Evolutionary conservation across 2,329 filamentous ascomycete genomes (phyloP).

Genomic region (Onygenales sp.): DNA sequence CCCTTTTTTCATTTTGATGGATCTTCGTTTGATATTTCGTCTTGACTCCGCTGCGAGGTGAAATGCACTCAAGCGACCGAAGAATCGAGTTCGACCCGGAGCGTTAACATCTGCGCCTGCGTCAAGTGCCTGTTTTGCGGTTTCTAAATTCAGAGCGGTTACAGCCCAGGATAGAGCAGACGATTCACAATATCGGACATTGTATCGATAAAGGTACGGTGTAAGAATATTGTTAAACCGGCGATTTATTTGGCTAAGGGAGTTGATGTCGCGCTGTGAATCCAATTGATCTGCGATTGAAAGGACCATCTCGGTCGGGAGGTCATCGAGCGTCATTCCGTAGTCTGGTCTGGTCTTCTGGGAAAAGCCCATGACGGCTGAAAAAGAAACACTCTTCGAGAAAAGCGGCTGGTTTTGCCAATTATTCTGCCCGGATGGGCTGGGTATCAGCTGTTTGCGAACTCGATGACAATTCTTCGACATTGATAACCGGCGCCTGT

Average conservation of each 20-base stretch:
- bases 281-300: slow-evolving; percentile 2
- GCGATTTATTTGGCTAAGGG: slow-evolving; percentile 1
- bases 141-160: background rate
- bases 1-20: background rate
- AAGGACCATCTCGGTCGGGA: slow-evolving; percentile 6
- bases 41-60: background rate
- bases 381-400: background rate
- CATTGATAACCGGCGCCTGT: too few species aligned
- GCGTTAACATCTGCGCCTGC: slow-evolving; percentile 3
- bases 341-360: background rate
- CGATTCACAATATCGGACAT: background rate
- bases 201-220: slow-evolving; percentile 2
- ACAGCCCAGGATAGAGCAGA: slow-evolving; percentile 5
- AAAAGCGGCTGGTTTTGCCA: too few species aligned
- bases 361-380: too few species aligned
- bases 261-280: background rate
- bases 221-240: background rate
- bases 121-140: slow-evolving; percentile 1
- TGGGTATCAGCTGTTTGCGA: too few species aligned
- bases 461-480: too few species aligned
- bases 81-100: too few species aligned
- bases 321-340: background rate
- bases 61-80: background rate
- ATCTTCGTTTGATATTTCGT: background rate
- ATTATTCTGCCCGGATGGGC: too few species aligned